Evolutionary conservation across 2,329 filamentous ascomycete genomes (phyloP), one percentile per base, ranked within the genome.

Genomic region (Colletotrichum sublineola): DNA sequence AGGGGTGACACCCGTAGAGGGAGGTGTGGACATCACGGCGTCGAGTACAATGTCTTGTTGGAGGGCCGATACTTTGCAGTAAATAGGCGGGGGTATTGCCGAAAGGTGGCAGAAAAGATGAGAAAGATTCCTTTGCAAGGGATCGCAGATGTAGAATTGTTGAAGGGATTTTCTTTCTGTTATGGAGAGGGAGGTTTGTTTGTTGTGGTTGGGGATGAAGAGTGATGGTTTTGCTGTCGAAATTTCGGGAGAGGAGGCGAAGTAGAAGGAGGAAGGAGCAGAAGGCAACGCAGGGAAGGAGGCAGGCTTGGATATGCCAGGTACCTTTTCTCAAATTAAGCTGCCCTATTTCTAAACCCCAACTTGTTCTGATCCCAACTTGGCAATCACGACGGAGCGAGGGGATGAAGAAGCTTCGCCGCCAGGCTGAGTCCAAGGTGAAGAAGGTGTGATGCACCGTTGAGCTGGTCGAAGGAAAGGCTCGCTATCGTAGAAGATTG

Each of bases 101-200:
- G 33, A 48, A 65, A 72, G 66, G 70, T 70, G 66, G 60, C 58
- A 61, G 70, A 73, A 48, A 61, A 72, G 48, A 69, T 73, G 66
- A n/a, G 48, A 65, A 69, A 70, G 60, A 73, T 73, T 69, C 55
- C 55, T 61, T 69, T 20, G 70, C 40, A 55, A 56, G 36, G 70
- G 50, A 48, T 48, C 57, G 48, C 44, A 55, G 55, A 70, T 64
- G 29, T 57, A 52, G 18, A 46, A 63, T 53, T 31, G 44, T 40
- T 38, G 53, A 20, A 46, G 53, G 48, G 15, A 36, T 44, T 73
- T 58, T 33, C 38, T 70, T 55, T 61, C 55, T 66, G 50, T 20
- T 15, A 56, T 63, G 44, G 63, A 50, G 66, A 56, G 44, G 63
- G 24, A 46, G 48, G 40, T 55, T 63, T 24, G 24, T 24, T 64